Evolutionary conservation across 805 yeast species (phyloP).

Genomic region (Metschnikowia similis): DNA sequence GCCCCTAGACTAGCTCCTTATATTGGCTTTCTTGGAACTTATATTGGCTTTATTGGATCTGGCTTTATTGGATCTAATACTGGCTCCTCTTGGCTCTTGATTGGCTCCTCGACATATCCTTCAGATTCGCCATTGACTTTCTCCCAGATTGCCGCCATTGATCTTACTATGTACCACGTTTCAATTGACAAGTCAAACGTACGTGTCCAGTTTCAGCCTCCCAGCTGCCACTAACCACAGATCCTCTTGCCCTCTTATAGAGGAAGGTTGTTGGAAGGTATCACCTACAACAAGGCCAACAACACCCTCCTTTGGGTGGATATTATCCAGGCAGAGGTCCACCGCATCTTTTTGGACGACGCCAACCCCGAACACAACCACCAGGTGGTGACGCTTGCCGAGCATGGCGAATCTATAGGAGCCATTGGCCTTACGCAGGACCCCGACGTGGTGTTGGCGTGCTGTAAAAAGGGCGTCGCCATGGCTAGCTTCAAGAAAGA

Average conservation of each 20-base stretch:
- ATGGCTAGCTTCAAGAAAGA: slow-evolving; percentile 42
- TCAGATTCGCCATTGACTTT: too few species aligned
- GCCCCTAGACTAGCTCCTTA: too few species aligned
- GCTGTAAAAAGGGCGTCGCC: slow-evolving; percentile 64
- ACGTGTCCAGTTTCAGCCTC: not conserved
- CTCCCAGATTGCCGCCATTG: too few species aligned
- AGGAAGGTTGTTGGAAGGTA: slow-evolving; percentile 60
- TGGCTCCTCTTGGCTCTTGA: too few species aligned
- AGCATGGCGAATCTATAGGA: slow-evolving; percentile 50
- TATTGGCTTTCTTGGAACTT: too few species aligned
- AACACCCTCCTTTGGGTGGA: slow-evolving; percentile 50
- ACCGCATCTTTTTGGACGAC: slow-evolving; percentile 26
- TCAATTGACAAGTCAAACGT: slow-evolving; percentile 8
- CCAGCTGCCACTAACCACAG: slow-evolving; percentile 11
- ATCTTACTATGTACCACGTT: not conserved
- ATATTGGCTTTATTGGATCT: too few species aligned
- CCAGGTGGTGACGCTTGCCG: slow-evolving; percentile 36
- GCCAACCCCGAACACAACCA: slow-evolving; percentile 23
- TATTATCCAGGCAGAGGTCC: slow-evolving; percentile 39
- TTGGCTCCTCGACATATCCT: not conserved
- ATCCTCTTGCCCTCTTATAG: slow-evolving; percentile 24
- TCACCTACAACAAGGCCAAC: slow-evolving; percentile 56
- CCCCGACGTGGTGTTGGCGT: slow-evolving; percentile 49
- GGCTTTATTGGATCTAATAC: too few species aligned
- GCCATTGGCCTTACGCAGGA: slow-evolving; percentile 65